These are phyloP conservation scores for Primulina tabacum DNA, from an alignment of 257 asterid species.

Conservation along the genomic window DNA sequence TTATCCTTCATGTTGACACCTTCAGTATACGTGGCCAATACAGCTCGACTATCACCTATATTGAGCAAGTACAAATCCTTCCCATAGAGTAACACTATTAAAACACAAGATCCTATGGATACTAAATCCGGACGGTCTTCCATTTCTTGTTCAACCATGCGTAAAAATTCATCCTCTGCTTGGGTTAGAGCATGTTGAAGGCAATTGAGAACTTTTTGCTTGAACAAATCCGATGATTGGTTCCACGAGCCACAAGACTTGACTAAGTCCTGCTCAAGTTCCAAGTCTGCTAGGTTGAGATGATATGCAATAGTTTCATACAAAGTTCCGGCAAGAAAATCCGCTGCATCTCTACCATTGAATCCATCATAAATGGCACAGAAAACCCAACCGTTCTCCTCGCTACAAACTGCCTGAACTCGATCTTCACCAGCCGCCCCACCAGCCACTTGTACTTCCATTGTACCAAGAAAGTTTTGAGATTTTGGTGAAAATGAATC, in stretches of 20 bases:
- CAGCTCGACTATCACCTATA: conserved; percentile 94
- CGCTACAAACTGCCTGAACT: conserved; percentile 93
- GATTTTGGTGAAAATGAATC: conserved; percentile 58
- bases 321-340: conserved; percentile 86
- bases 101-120: conserved; percentile 82
- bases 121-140: conserved; percentile 93
- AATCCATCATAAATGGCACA: conserved; percentile 89
- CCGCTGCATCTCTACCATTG: conserved; percentile 97
- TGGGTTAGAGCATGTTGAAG: conserved; percentile 65
- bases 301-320: conserved; percentile 64
- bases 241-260: conserved; percentile 25
- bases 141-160: conserved; percentile 98
- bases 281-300: conserved; percentile 65
- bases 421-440: conserved; percentile 99
- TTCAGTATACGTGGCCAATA: conserved; percentile 60
- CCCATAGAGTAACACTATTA: conserved; percentile 68
- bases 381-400: conserved; percentile 88
- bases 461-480: conserved; percentile 60
- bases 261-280: conserved; percentile 40
- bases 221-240: conserved; percentile 24
- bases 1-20: conserved; percentile 19
- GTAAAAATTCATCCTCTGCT: conserved; percentile 80
- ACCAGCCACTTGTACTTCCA: conserved; percentile 85
- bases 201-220: conserved; percentile 59
- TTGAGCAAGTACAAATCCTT: conserved; percentile 72